Percentiles rank a stretch among this genome's conserved stretches.
phyloP scores from a whole-genome alignment of 345 rosid species.

The Microthlaspi erraticum region DNA sequence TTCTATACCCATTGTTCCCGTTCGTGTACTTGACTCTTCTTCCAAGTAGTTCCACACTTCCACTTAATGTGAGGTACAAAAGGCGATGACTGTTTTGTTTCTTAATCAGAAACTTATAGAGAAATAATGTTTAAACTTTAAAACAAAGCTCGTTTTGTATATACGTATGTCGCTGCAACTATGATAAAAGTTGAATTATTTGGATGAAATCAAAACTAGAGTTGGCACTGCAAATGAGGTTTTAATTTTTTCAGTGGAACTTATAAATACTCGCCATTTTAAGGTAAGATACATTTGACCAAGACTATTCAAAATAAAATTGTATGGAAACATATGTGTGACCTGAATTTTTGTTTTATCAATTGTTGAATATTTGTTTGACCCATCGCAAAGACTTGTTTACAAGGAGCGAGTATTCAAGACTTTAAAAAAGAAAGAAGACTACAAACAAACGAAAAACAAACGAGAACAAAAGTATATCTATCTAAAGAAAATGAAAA shows the following conservation, averaged over 20 bases:
- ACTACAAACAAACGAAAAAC: background rate
- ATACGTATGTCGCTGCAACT: background rate
- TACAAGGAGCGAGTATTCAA: conserved; percentile 3
- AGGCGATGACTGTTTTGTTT: background rate
- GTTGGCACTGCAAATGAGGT: too few relatives aligned
- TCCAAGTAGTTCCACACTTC: conserved; percentile 42
- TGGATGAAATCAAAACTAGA: too few relatives aligned
- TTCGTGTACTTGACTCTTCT: conserved; percentile 53
- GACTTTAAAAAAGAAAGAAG: too few relatives aligned
- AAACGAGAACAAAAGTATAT: background rate
- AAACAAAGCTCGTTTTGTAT: conserved; percentile 14
- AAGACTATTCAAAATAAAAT: background rate
- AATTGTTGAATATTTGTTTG: conserved; percentile 7
- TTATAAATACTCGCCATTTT: background rate
- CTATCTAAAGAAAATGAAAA: conserved; percentile 19
- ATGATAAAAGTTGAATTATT: background rate
- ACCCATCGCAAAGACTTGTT: background rate
- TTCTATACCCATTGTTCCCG: conserved; percentile 72
- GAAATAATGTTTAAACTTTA: background rate
- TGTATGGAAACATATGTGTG: background rate
- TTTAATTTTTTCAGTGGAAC: too few relatives aligned
- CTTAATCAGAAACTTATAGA: background rate
- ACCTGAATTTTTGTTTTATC: background rate
- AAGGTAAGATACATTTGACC: background rate
- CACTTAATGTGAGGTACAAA: background rate